phyloP scores from a whole-genome alignment of 805 yeast genomes.

The Candida schatavii region DNA sequence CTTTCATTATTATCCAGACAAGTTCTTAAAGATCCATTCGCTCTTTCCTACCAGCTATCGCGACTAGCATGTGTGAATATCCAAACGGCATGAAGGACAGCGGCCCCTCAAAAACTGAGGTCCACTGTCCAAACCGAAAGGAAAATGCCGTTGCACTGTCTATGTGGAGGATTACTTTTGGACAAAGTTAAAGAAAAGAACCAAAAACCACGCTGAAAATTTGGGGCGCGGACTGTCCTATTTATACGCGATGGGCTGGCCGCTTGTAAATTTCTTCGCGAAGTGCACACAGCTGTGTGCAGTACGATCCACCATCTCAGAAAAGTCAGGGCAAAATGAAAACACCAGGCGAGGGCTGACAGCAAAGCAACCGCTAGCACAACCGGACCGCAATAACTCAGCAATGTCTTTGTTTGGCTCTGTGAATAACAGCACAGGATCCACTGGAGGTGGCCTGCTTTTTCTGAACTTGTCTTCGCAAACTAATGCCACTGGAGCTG shows the following conservation, averaged over 20 bases:
- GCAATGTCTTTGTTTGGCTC: conserved; percentile 4
- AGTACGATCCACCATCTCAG: background rate
- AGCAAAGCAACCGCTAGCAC: too few relatives aligned
- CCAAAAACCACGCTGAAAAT: conserved; percentile 4
- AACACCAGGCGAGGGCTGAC: background rate
- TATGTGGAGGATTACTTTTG: conserved; percentile 65
- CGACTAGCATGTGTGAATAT: conserved; percentile 22
- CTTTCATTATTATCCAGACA: conserved; percentile 50
- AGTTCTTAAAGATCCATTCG: conserved; percentile 45
- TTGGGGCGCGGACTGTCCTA: background rate
- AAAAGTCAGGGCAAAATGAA: background rate
- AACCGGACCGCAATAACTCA: background rate
- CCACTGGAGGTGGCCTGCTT: too few relatives aligned
- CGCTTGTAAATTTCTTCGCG: background rate
- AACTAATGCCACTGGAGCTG: too few relatives aligned
- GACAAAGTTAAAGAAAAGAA: conserved; percentile 52
- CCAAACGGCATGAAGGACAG: conserved; percentile 3
- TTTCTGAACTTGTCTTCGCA: too few relatives aligned
- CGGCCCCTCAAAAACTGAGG: conserved; percentile 31
- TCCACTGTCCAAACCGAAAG: conserved; percentile 12
- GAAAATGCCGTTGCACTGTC: conserved; percentile 58
- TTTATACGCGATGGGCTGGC: too few relatives aligned
- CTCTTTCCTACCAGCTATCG: conserved; percentile 49
- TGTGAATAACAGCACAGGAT: too few relatives aligned
- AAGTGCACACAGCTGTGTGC: background rate